Base-by-base conservation (phyloP, 371 early-diverging fungal species). In the Apophysomyces ossiformis region DNA sequence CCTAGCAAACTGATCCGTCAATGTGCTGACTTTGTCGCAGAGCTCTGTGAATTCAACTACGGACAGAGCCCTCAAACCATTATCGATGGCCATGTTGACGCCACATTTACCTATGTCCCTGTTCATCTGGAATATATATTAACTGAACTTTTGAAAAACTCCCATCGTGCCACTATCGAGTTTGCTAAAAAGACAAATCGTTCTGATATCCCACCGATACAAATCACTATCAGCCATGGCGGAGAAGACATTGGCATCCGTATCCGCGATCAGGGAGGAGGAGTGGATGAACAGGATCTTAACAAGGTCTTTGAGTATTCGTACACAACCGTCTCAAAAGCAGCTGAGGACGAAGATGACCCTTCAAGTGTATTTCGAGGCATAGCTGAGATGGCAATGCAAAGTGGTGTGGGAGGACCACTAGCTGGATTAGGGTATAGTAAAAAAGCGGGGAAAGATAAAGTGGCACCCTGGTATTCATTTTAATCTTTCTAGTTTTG, bases 121-220 rank as follows among this genome's bases (percentile, higher is more conserved):
- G 95, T 95, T 2, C 99, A 98, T 74, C 78, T 98, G 32, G 97
- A 97, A 76, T 98, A 98, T 70, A 95, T 97, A 35, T 81, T 95
- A 36, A 91, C 92, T 57, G 99, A 98, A 74, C 69, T 97, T 43
- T 72, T 98, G 57, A 98, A 98, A 73, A 98, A 98, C 68, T 86
- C 95, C 0, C 88, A 91, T 65, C 82, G 99, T 1, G 98, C 98
- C 0, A 96, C 99, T 4, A 90, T 95, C 4, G 97, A 97, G 72
- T 82, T 83, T 54, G 85, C 85, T 9, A 66, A 75, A 66, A 85
- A 85, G 66, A 73, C 75, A 38, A 78, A 82, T 1, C 60, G 72
- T 35, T 44, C 62, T n/a, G 72, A 70, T 2, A 38, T 76, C 12
- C 93, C 94, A 7, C 89, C 92, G 8, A 88, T 98, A n/a, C 91